Evolutionary conservation across 805 yeast species (phyloP).

Genomic region (Spathaspora hagerdaliae): DNA sequence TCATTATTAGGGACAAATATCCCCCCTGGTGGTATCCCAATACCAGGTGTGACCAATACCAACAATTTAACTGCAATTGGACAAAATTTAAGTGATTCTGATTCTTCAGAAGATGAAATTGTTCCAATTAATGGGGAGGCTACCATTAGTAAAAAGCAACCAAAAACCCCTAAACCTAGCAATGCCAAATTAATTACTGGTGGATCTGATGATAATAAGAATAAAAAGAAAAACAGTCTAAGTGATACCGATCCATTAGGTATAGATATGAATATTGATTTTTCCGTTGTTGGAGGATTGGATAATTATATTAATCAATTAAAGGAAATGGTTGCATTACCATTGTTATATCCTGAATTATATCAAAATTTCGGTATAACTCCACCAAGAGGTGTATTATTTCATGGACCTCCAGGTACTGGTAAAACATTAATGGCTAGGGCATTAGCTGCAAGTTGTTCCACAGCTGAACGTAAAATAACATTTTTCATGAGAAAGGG

Average conservation of each 20-base stretch:
- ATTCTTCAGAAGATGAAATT: constrained; percentile 62
- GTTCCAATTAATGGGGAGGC: constrained; percentile 42
- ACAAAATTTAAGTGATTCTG: constrained; percentile 45
- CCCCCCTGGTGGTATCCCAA: constrained; percentile 46
- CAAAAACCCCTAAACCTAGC: constrained; percentile 11
- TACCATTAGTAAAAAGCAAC: constrained; percentile 26
- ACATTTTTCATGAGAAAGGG: constrained; percentile 98
- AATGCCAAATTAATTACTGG: constrained; percentile 30
- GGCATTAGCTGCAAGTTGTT: constrained; percentile 93
- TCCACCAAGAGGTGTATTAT: constrained; percentile 95
- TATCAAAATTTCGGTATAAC: constrained; percentile 86
- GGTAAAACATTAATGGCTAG: constrained; percentile 98
- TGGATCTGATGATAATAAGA: constrained; percentile 37
- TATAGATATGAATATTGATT: constrained; percentile 79
- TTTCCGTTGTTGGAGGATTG: constrained; percentile 85
- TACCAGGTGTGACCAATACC: constrained; percentile 22
- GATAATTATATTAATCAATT: constrained; percentile 86
- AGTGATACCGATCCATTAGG: constrained; percentile 95
- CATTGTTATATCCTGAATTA: constrained; percentile 88
- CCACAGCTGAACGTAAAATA: constrained; percentile 77
- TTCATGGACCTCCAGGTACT: constrained; percentile 99
- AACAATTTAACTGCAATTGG: constrained; percentile 28
- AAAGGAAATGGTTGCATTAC: constrained; percentile 95
- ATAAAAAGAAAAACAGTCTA: constrained; percentile 49
- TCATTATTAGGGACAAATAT: constrained; percentile 72